phyloP scores from a whole-genome alignment of 1,284 basidiomycete species.

The Ustilago loliicola region DNA sequence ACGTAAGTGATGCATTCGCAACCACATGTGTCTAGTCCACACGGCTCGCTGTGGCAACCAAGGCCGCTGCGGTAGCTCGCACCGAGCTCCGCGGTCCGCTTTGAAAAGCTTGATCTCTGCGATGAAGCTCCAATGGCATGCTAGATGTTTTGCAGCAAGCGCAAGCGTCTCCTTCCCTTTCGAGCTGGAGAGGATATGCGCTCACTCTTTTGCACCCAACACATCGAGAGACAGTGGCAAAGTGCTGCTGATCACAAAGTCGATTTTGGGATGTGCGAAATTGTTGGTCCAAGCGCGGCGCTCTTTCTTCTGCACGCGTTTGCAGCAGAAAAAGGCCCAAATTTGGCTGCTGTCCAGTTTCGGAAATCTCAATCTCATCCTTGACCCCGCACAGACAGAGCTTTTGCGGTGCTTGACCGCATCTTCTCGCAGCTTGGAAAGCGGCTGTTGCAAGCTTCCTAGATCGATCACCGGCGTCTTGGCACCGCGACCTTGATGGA shows the following conservation, averaged over 20 bases:
- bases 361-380: constrained; percentile 13
- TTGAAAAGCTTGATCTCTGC: neutral
- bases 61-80: neutral
- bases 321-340: neutral
- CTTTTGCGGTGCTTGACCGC: constrained; percentile 14
- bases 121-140: neutral
- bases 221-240: constrained; percentile 11
- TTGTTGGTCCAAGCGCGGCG: constrained; percentile 44
- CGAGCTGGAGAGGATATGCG: neutral
- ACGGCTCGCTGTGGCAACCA: neutral
- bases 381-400: neutral
- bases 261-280: constrained; percentile 18
- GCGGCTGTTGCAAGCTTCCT: neutral
- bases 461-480: neutral
- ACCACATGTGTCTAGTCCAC: neutral
- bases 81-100: neutral
- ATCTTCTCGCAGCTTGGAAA: constrained; percentile 1
- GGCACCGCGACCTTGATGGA: too few species aligned
- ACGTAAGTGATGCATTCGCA: constrained; percentile 74
- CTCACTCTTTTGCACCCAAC: constrained; percentile 11
- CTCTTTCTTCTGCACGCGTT: neutral
- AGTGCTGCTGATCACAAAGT: constrained; percentile 10
- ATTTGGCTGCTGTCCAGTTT: constrained; percentile 2
- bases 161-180: neutral
- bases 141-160: neutral